Evolutionary conservation across 768 basidiomycete species (phyloP), one percentile per base, ranked within the genome.

Genomic region (Mycena amicta): DNA sequence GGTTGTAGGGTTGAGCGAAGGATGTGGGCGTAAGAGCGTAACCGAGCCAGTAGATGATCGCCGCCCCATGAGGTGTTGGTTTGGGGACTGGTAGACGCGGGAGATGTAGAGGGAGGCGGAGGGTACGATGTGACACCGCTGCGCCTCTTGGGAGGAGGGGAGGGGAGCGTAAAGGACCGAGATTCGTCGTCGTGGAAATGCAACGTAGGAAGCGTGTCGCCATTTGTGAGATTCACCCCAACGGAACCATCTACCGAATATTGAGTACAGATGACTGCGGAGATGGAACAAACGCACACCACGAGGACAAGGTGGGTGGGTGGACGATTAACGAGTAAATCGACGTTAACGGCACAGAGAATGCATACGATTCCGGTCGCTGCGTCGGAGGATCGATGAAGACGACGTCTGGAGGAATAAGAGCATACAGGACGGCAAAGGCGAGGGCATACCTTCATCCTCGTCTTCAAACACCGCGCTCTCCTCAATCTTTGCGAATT

Each of bases 111-210:
- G 27, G 87, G 80, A 16, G 82, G 80, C 1, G 88, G 83, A 51
- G 90, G 88, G 64, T 90, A 92, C 13, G 85, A 76, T 20, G 77
- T 83, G 3, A 79, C 72, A 52, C 75, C 75, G 56, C 67, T 72
- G 29, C 63, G 72, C 51, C 63, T 70, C 52, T 61, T 70, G 63
- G 52, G 64, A 63, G 65, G 72, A 61, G 80, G 66, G 57, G 85
- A 62, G 68, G 83, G 76, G 52, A 84, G 71, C 2, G 83, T 83
- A 69, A 87, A 85, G 3, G 94, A 95, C 29, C 84, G 84, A 0
- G 94, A 95, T 71, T 98, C 95, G 66, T 98, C 95, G 69, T 98
- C 97, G 71, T 98, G 97, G 72, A 98, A 98, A 72, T 95, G 86
- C 2, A 99, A 82, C 0, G 91, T 93, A 0, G 95, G 93, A 0